Percentiles rank a stretch among this genome's conserved stretches.
Conservation (phyloP, 805 yeast species). For the Myxozyma udenii region DNA sequence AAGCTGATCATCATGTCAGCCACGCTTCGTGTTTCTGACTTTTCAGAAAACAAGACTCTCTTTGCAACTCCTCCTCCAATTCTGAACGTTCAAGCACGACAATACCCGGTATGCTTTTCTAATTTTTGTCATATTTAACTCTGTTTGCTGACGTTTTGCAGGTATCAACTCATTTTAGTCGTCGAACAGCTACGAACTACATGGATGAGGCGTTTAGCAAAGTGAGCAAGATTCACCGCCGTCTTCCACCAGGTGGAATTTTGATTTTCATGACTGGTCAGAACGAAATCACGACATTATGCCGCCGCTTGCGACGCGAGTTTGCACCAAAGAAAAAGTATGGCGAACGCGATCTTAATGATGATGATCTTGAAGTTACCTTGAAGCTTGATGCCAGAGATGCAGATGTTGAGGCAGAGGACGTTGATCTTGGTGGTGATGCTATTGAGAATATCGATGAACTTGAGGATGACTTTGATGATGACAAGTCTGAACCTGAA, state of each 20-base stretch:
- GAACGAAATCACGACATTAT: constrained; percentile 78
- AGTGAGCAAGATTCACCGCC: constrained; percentile 78
- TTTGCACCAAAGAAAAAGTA: constrained; percentile 53
- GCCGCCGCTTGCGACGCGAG: constrained; percentile 61
- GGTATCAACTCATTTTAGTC: constrained; percentile 85
- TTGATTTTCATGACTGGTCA: constrained; percentile 91
- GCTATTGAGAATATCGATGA: constrained; percentile 9
- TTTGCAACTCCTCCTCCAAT: constrained; percentile 80
- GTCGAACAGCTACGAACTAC: constrained; percentile 72
- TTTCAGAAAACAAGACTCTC: constrained; percentile 71
- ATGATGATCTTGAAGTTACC: constrained; percentile 32
- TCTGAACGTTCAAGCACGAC: constrained; percentile 85
- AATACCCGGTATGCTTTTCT: constrained; percentile 53
- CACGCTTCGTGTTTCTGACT: constrained; percentile 88
- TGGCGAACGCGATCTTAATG: constrained; percentile 29
- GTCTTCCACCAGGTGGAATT: constrained; percentile 91
- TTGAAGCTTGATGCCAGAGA: constrained; percentile 32
- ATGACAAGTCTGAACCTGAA: constrained; percentile 43
- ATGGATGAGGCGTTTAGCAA: constrained; percentile 82
- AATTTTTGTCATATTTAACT: not conserved
- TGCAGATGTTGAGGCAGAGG: constrained; percentile 69
- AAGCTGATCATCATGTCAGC: constrained; percentile 96
- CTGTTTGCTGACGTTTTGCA: not conserved
- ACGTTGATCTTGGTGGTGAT: constrained; percentile 53
- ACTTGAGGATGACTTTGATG: constrained; percentile 38